Evolutionary conservation across 1,284 basidiomycete genomes (phyloP), one percentile per base, ranked within the genome.

Genomic region (Pseudozyma tsukubaensis): DNA sequence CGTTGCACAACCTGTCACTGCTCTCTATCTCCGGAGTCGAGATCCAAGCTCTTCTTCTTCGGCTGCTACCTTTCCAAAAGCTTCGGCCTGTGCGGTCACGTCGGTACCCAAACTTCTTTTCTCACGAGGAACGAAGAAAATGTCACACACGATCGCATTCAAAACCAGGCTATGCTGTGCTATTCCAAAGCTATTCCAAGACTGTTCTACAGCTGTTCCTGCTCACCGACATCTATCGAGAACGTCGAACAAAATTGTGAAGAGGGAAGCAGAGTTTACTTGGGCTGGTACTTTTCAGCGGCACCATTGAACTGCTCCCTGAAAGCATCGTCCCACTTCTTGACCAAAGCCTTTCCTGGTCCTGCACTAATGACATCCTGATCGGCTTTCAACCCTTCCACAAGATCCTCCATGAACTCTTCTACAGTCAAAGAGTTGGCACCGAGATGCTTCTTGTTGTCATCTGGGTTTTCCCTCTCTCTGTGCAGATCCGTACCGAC

Each of bases 381-480:
- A 37, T 79, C 77, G n/a, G 62, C 67, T 12, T 76, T 50, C 24
- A 81, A 36, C 1, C 77, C 80, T 24, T 69, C 72, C 12, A 59
- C 51, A 2, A 82, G 45, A 14, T 80, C 73, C 8, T 73, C 68
- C 70, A 82, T 82, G 55, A 82, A 81, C 50, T 82, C 77, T 55
- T 81, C 73, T 13, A 80, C 54, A 10, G 78, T 80, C 19, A 82
- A 45, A 37, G 68, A 66, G 49, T 60, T 66, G 34, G 79, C 65
- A 13, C 79, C 79, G 10, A 73, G 59, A 39, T 81, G 72, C 51
- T 82, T 81, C 63, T 82, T 82, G 68, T 82, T 82, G 57, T 82
- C 80, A 47, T 79, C 76, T 34, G 76, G 77, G 47, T 78, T 74
- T 47, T 67, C 67, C 12, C 77, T 50, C 44, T 78, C 77, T 10